Evolutionary conservation across 495 filamentous ascomycete genomes (phyloP).

Genomic region (Cryomyces minteri): DNA sequence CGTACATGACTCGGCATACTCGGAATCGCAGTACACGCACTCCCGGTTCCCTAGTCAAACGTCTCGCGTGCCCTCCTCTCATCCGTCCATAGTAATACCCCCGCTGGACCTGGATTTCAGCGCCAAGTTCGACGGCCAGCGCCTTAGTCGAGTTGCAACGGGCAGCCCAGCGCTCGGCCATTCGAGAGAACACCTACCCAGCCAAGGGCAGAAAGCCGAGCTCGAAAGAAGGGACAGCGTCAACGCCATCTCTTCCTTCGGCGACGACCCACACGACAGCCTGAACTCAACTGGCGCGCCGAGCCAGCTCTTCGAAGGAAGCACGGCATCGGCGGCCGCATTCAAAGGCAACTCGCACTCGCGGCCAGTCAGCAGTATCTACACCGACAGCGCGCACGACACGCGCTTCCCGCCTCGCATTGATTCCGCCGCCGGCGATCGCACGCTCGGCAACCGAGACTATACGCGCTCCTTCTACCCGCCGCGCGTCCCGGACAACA

Average conservation of each 20-base stretch:
- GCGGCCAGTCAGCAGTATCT: constrained; percentile 40
- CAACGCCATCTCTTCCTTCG: neutral
- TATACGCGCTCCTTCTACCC: no score
- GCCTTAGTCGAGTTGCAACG: constrained; percentile 37
- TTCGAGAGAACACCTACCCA: constrained; percentile 14
- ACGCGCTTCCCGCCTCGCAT: no score
- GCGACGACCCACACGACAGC: neutral
- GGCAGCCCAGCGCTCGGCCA: constrained; percentile 48
- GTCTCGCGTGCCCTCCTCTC: no score
- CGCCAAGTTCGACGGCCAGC: constrained; percentile 26
- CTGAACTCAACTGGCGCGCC: neutral
- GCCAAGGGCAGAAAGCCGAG: constrained; percentile 4
- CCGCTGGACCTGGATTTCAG: constrained; percentile 25
- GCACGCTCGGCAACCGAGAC: no score
- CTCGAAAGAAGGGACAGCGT: neutral
- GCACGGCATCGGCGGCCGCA: constrained; percentile 4
- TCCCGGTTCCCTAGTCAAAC: constrained; percentile 20
- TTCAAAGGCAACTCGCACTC: constrained; percentile 1
- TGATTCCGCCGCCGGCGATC: no score
- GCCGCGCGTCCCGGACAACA: no score
- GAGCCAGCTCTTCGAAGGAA: neutral
- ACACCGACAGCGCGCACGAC: constrained; percentile 28
- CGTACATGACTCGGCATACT: constrained; percentile 13
- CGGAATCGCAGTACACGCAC: constrained; percentile 34
- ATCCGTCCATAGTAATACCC: constrained; percentile 30